Evolutionary conservation across 768 basidiomycete species (phyloP), one percentile per base, ranked within the genome.

Genomic region (Termitomyces sp.): DNA sequence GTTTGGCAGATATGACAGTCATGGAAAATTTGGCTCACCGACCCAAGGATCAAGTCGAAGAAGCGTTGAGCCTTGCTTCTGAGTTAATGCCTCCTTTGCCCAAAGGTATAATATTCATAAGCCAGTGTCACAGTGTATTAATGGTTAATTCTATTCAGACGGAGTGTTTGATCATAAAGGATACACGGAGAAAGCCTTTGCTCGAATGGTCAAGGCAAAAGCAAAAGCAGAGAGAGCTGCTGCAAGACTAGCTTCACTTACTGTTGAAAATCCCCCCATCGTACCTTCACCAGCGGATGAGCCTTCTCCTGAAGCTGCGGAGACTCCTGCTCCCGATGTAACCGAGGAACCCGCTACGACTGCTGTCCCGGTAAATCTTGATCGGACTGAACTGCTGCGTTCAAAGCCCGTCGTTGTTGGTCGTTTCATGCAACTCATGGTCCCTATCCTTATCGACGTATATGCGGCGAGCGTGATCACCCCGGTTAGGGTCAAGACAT

Each of bases 1-100:
- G 93, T 27, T 72, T 95, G 4, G 94, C 92, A 16, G 95, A 98
- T 66, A 94, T 98, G 92, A 89, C 93, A 7, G 93, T 99, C 25
- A 92, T 98, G 86, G 92, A 98, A 72, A 98, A 96, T 68, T 75
- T 99, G 42, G 94, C 94, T 0, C 94, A 98, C 69, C 81, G 94
- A 27, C 91, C 97, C 4, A 98, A 98, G 72, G 97, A 99, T 56
- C 95, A 98, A 68, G 84, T 98, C 5, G 95, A 98, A 70, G 97
- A 99, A 70, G 86, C 91, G 0, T 75, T 99, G 35, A 88, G 88
- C 58, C 79, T 98, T 36, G 76, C 96, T 32, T 89, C 90, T 22
- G 97, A 99, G 67, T 73, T 99, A 13, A 82, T 99, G 70, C 97
- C 97, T 1, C 93, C 97, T 9, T 71, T 95, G 36, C 91, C 94